Conservation (phyloP, 345 rosid species). For the Citropsis articulata region DNA sequence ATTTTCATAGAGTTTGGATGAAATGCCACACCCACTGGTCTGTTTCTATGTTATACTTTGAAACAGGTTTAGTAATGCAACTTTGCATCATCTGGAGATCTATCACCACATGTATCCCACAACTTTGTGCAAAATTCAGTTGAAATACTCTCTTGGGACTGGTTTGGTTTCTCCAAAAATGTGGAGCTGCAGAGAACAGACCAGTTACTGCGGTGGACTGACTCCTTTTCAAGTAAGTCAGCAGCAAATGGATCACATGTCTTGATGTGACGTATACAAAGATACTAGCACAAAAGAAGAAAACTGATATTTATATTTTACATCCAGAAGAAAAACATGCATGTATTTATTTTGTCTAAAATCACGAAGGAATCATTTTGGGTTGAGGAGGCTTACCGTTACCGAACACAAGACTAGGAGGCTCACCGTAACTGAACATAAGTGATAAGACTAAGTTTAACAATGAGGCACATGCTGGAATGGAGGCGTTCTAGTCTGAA, state of each 20-base stretch:
- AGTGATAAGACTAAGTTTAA: constrained; percentile 26
- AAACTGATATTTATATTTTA: background rate
- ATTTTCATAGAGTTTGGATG: constrained; percentile 38
- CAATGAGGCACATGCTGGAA: constrained; percentile 20
- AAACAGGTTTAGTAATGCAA: constrained; percentile 27
- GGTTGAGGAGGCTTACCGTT: constrained; percentile 4
- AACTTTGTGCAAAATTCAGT: constrained; percentile 11
- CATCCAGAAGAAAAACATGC: background rate
- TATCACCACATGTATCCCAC: constrained; percentile 19
- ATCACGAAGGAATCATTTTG: background rate
- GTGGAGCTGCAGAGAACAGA: constrained; percentile 27
- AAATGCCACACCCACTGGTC: constrained; percentile 50
- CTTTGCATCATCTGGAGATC: constrained; percentile 20
- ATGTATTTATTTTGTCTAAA: too few species aligned
- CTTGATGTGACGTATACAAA: background rate
- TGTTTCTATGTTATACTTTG: constrained; percentile 18
- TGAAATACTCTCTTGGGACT: constrained; percentile 1
- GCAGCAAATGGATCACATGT: constrained; percentile 22
- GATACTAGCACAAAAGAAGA: background rate
- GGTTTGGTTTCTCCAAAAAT: background rate
- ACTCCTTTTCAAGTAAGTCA: constrained; percentile 10
- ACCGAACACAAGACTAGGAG: constrained; percentile 22
- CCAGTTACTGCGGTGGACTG: constrained; percentile 7
- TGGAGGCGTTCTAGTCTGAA: constrained; percentile 24
- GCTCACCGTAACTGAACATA: constrained; percentile 23